Evolutionary conservation across 257 asterid genomes (phyloP).

Genomic region (Galeopsis tetrahit): DNA sequence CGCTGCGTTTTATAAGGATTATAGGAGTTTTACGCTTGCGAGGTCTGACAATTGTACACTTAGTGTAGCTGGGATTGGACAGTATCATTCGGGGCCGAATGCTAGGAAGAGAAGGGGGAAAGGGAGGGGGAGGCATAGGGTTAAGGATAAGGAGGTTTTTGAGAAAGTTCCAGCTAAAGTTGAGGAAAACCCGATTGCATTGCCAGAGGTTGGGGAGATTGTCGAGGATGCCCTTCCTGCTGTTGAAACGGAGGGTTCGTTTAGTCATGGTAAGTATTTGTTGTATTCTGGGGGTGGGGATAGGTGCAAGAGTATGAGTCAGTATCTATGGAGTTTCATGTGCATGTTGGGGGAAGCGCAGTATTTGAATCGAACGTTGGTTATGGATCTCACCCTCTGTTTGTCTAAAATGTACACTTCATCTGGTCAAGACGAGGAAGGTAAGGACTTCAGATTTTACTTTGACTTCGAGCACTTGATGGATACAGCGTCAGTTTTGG

Average conservation of each 20-base stretch:
- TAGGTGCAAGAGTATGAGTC: constrained; percentile 95
- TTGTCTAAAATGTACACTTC: constrained; percentile 81
- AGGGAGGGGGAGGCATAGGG: constrained; percentile 43
- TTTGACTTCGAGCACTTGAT: constrained; percentile 92
- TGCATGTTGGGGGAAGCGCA: constrained; percentile 96
- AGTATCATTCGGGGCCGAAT: constrained; percentile 91
- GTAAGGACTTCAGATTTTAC: constrained; percentile 86
- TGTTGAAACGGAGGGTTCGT: constrained; percentile 73
- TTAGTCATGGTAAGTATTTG: constrained; percentile 72
- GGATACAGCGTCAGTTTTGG: constrained; percentile 77
- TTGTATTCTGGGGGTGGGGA: constrained; percentile 87
- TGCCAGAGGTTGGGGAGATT: constrained; percentile 86
- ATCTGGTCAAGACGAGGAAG: constrained; percentile 88
- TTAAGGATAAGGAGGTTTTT: constrained; percentile 54
- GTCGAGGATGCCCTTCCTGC: constrained; percentile 83
- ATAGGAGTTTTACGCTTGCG: constrained; percentile 64
- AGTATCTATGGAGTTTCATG: constrained; percentile 92
- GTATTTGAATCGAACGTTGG: constrained; percentile 78
- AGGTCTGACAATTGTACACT: constrained; percentile 75
- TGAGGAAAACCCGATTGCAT: constrained; percentile 47
- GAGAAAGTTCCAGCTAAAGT: constrained; percentile 59
- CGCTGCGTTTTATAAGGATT: constrained; percentile 84
- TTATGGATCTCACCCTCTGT: constrained; percentile 81
- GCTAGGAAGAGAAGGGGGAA: constrained; percentile 71
- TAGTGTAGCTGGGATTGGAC: constrained; percentile 72